Conservation (phyloP, 768 basidiomycete species). For the Leccinum variicolor region DNA sequence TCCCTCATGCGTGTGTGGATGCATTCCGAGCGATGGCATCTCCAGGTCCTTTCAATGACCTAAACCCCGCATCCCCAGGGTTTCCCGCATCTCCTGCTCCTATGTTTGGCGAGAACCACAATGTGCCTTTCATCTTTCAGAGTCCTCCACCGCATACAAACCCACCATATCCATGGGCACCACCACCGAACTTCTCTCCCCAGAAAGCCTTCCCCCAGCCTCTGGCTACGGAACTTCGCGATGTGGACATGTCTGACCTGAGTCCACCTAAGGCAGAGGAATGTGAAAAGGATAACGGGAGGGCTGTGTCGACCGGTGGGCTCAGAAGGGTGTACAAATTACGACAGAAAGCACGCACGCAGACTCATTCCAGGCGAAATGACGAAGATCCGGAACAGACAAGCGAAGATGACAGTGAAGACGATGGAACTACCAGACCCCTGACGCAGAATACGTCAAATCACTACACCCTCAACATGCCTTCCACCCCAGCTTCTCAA, state of each 20-base stretch:
- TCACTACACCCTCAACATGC: constrained; percentile 82
- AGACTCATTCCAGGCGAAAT: constrained; percentile 20
- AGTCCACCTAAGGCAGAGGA: constrained; percentile 56
- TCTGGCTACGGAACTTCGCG: constrained; percentile 46
- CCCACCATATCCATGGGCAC: constrained; percentile 58
- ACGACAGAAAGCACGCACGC: constrained; percentile 47
- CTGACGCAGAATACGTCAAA: constrained; percentile 60
- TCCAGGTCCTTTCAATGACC: constrained; percentile 42
- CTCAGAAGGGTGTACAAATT: constrained; percentile 63
- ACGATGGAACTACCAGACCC: constrained; percentile 37
- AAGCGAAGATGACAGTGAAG: constrained; percentile 48
- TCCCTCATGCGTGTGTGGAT: constrained; percentile 10
- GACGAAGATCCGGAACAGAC: constrained; percentile 34
- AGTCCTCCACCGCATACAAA: constrained; percentile 43
- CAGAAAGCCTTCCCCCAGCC: constrained; percentile 56
- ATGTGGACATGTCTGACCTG: constrained; percentile 73
- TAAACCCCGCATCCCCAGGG: constrained; percentile 35
- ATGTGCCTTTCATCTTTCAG: constrained; percentile 73
- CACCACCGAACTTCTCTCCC: constrained; percentile 58
- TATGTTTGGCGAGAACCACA: constrained; percentile 61
- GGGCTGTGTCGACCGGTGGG: constrained; percentile 61
- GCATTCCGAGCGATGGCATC: constrained; percentile 28
- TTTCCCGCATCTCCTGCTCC: constrained; percentile 42
- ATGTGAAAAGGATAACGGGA: constrained; percentile 35
- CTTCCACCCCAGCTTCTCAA: constrained; percentile 51